Base-by-base conservation (phyloP, 805 yeast genomes). In the Saccharomycopsis malanga region DNA sequence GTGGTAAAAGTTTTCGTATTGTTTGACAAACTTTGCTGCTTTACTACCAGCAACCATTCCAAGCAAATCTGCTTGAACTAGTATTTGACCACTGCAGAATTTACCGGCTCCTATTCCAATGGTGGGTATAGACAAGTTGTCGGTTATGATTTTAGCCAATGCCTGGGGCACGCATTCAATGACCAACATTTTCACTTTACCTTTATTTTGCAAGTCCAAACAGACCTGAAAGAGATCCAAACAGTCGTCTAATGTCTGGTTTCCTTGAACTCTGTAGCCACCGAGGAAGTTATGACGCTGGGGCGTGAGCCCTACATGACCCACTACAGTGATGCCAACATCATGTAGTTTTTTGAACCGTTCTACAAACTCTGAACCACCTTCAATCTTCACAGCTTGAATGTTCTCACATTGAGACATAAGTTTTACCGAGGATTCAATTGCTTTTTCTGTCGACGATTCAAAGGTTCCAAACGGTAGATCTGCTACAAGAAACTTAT, bases 91-190 rank as follows among this genome's bases (percentile, higher is more conserved):
- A 30, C 85, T 76, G 6, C 91, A 82, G 6, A 67, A 66, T 20
- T 79, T 76, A 0, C 98, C 98, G 0, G 98, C 96, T 3, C 98
- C 98, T 42, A 91, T 91, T 3, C 98, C 98, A 54, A 91, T 88
- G 1, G 94, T 85, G 0, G 98, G 97, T 1, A 91, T 70, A 1
- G 60, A 43, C 27, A 88, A 61, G 12, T 68, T 66, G 2, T 69
- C 60, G 0, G 96, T 84, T 24, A 93, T 77, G 47, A 69, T 67
- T 38, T 69, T 61, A 0, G 91, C 91, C 10, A 93, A 65, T 48
- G 72, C 73, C 47, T 76, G 76, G 1, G 98, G 98, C 3, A 91
- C 75, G 44, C 97, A 94, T 57, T 91, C 98, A 2, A 91, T 61
- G 1, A 91, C 79, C 2, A 88, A 58, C 42, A 83, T 61, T 55